Evolutionary conservation across 768 basidiomycete species (phyloP), one percentile per base, ranked within the genome.

Genomic region (Plicaturopsis crispa): DNA sequence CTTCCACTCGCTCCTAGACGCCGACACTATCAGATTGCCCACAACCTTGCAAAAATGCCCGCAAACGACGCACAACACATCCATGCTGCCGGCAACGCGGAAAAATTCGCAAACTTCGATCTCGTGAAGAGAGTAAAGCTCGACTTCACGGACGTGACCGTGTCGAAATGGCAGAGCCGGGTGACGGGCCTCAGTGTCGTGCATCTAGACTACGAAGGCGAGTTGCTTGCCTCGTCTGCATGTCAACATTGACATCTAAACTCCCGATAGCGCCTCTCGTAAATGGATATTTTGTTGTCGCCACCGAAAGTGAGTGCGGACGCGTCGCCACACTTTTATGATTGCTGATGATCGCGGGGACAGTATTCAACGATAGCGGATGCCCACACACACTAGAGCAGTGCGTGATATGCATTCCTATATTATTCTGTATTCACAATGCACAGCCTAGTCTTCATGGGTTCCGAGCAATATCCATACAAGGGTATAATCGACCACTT

Each of bases 361-460:
- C 40, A 93, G 91, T 93, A 55, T 94, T 96, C 61, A 72, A 94
- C 61, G 93, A 96, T 54, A 84, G 80, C 35, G 94, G 94, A 40
- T 86, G 93, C 51, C 94, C 94, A 3, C 94, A 97, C 59, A 97
- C 94, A 1, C 66, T 98, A 26, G 94, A 97, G 62, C 93, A 97
- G 88, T 90, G 53, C 53, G 84, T 65, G 24, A 22, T 23, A 24
- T 24, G 24, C 24, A 22, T 17, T 13, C 16, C 36, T 13, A 24
- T 21, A 13, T 36, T 6, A 4, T 28, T 31, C 18, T 31, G 18
- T 39, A 18, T 14, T 40, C 38, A 28, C 22, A 22, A 32, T 14
- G 6, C 12, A 14, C 44, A 90, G 86, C 57, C 62, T 94, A 43
- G 78, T 97, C 21, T 98, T 98, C 56, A 85, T 97, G 73, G 96